A percentile compares a stretch with the other conserved stretches of the same genome.
phyloP scores from a whole-genome alignment of 768 basidiomycete genomes.

The Pulveroboletus sp. region DNA sequence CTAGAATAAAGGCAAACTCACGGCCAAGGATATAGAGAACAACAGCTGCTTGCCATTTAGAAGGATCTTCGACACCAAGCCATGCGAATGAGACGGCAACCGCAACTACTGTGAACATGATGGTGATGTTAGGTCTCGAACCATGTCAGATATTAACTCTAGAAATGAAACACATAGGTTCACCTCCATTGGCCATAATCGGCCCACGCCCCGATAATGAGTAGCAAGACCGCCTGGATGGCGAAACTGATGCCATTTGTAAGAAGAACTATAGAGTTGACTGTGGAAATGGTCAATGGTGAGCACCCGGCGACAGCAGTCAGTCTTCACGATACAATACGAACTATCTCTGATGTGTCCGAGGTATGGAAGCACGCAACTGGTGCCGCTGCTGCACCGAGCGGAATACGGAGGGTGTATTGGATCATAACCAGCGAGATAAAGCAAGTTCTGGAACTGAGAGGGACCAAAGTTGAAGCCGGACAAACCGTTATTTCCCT shows the following conservation, averaged over 20 bases:
- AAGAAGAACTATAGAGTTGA: constrained; percentile 74
- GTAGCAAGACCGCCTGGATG: constrained; percentile 64
- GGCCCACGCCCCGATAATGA: constrained; percentile 74
- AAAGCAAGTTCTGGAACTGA: constrained; percentile 73
- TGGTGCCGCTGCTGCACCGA: constrained; percentile 46
- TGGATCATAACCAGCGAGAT: constrained; percentile 71
- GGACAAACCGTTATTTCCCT: constrained; percentile 65
- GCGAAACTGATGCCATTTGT: constrained; percentile 82
- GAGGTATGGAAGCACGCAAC: constrained; percentile 66
- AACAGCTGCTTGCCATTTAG: constrained; percentile 60
- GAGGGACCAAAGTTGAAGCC: constrained; percentile 73
- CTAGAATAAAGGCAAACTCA: constrained; percentile 31
- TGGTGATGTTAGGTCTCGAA: constrained; percentile 69
- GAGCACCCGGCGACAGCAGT: neutral
- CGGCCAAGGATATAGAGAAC: constrained; percentile 63
- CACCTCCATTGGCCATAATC: constrained; percentile 82
- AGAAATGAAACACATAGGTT: neutral
- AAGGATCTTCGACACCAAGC: constrained; percentile 68
- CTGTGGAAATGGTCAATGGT: constrained; percentile 31
- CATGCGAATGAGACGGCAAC: constrained; percentile 73
- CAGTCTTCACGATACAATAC: constrained; percentile 14
- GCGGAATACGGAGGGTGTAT: constrained; percentile 50
- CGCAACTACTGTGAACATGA: constrained; percentile 65
- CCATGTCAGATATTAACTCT: constrained; percentile 1
- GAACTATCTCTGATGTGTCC: constrained; percentile 58